Conservation (phyloP, 2,329 filamentous ascomycete species). For the Fusarium bactridioides region DNA sequence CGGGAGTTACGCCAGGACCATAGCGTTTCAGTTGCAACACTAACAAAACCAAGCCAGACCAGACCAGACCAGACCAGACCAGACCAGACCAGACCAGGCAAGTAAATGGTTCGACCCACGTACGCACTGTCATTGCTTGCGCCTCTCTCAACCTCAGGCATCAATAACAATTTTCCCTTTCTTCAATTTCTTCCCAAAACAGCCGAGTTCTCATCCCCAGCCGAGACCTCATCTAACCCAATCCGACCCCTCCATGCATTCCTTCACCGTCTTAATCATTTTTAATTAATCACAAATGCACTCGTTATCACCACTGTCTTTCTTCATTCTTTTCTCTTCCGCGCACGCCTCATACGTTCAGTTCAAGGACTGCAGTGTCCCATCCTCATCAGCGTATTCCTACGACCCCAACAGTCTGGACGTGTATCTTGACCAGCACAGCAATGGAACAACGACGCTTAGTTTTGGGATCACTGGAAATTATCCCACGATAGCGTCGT, state of each 20-base stretch:
- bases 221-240: neutral
- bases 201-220: neutral
- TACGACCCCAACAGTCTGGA: neutral
- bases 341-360: constrained; percentile 25
- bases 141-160: neutral
- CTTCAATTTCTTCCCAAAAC: neutral
- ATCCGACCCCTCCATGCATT: constrained; percentile 4
- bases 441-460: constrained; percentile 16
- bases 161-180: neutral
- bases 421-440: constrained; percentile 2
- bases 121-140: neutral
- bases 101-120: neutral
- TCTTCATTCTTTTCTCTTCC: neutral
- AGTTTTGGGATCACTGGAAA: neutral
- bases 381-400: neutral
- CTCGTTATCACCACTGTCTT: neutral
- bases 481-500: neutral
- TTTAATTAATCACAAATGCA: neutral
- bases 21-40: neutral
- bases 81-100: neutral
- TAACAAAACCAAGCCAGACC: neutral
- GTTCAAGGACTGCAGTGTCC: constrained; percentile 17
- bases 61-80: neutral
- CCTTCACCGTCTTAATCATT: neutral
- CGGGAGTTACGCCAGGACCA: neutral